Percentiles rank a stretch among this genome's conserved stretches.
Conservation (phyloP, 345 rosid genomes). For the Lenwebbia sp. region DNA sequence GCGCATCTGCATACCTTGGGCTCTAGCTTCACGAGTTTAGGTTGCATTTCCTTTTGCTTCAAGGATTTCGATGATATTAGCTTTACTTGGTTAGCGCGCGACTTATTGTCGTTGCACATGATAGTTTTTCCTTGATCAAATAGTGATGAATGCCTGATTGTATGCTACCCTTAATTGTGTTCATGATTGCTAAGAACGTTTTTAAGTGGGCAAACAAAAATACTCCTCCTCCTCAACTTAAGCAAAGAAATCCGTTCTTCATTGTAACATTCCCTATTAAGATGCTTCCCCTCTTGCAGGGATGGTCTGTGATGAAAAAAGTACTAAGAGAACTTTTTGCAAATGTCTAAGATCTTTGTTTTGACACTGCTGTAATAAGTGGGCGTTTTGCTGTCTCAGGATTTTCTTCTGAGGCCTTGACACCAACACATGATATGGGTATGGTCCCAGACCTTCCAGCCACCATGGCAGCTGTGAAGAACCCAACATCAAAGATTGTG, state of each 20-base stretch:
- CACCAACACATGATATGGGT: constrained; percentile 26
- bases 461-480: constrained; percentile 49
- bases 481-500: constrained; percentile 34
- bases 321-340: neutral
- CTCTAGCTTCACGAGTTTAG: neutral
- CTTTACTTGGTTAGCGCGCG: neutral
- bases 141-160: neutral
- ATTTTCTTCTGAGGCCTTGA: constrained; percentile 38
- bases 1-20: neutral
- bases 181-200: neutral
- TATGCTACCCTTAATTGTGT: neutral
- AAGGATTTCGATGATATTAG: neutral
- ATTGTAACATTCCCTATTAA: neutral
- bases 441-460: constrained; percentile 32
- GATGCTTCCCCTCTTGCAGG: neutral
- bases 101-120: neutral
- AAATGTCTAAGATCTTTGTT: neutral
- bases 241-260: neutral
- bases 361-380: neutral
- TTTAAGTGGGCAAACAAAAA: no score
- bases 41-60: neutral
- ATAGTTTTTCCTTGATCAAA: neutral
- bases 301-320: neutral
- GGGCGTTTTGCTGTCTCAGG: constrained; percentile 18
- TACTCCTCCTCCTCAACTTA: neutral